Percentiles rank a stretch among this genome's conserved stretches.
These are phyloP conservation scores for Silene conica DNA, from an alignment of 148 eudicot genomes.

Conservation along the genomic window DNA sequence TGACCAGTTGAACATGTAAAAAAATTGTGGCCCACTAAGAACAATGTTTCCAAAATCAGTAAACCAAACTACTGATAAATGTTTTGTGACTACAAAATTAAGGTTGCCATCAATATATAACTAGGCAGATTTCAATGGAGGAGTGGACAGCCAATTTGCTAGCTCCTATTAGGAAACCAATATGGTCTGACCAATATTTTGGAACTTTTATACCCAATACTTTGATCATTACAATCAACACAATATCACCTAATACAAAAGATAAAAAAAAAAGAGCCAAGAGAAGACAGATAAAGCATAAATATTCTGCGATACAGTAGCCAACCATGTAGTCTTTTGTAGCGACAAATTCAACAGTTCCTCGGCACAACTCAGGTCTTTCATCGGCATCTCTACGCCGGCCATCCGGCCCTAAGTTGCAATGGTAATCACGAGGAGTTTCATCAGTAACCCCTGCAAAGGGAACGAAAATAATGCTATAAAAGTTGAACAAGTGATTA, in stretches of 20 bases:
- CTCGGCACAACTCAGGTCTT: conserved; percentile 91
- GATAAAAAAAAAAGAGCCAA: not conserved
- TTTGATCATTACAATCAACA: conserved; percentile 7
- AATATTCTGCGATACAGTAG: not conserved
- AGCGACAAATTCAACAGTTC: conserved; percentile 97
- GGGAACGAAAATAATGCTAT: conserved; percentile 6
- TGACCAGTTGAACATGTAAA: not conserved
- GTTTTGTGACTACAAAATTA: not conserved
- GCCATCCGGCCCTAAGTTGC: conserved; percentile 95
- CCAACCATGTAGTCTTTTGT: conserved; percentile 80
- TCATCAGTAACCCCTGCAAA: conserved; percentile 84
- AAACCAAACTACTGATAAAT: not conserved
- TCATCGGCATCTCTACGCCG: conserved; percentile 99
- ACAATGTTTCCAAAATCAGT: not conserved
- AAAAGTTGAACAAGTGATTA: not conserved
- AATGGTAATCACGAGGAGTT: conserved; percentile 94
- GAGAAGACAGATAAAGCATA: not conserved
- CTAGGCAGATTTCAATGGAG: not conserved
- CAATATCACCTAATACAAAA: not conserved
- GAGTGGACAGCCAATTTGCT: not conserved
- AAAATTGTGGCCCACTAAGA: not conserved
- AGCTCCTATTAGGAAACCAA: not conserved
- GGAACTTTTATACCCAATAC: not conserved
- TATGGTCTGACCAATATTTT: not conserved
- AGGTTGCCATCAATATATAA: not conserved